Evolutionary conservation across 179 eudicot genomes (phyloP).

Genomic region (Camellia oleifera): DNA sequence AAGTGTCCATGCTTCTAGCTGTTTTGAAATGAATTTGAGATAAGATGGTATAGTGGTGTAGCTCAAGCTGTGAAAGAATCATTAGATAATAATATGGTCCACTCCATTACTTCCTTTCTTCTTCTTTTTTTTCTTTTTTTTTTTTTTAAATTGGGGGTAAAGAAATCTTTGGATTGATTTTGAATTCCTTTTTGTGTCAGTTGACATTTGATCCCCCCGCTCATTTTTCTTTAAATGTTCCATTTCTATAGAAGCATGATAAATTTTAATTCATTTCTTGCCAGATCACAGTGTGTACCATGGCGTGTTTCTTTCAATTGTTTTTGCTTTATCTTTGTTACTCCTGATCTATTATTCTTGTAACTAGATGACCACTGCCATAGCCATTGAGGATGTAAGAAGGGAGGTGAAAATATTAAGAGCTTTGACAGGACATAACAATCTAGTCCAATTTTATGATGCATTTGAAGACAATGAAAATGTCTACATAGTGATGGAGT

Average conservation of each 20-base stretch:
- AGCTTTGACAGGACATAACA: conserved; percentile 50
- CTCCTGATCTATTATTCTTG: conserved; percentile 7
- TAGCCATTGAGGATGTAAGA: conserved; percentile 53
- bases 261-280: not conserved
- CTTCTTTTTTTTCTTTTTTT: not conserved
- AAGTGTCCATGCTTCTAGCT: too few relatives aligned
- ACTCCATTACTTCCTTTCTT: not conserved
- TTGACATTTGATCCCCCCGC: not conserved
- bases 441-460: conserved; percentile 47
- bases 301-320: not conserved
- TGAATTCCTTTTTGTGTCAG: not conserved
- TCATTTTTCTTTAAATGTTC: conserved; percentile 5
- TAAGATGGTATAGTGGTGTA: not conserved
- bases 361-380: conserved; percentile 45
- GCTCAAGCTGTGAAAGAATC: not conserved
- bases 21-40: too few relatives aligned
- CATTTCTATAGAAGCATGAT: not conserved
- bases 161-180: not conserved
- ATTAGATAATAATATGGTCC: not conserved
- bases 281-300: not conserved
- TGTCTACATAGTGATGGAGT: conserved; percentile 61
- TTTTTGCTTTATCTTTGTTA: not conserved
- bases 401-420: conserved; percentile 50
- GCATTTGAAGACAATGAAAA: conserved; percentile 49
- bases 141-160: not conserved